Percentiles rank a stretch among this genome's conserved stretches.
phyloP scores from a whole-genome alignment of 805 yeast genomes.

The Vanderwaltozyma verrucispora region DNA sequence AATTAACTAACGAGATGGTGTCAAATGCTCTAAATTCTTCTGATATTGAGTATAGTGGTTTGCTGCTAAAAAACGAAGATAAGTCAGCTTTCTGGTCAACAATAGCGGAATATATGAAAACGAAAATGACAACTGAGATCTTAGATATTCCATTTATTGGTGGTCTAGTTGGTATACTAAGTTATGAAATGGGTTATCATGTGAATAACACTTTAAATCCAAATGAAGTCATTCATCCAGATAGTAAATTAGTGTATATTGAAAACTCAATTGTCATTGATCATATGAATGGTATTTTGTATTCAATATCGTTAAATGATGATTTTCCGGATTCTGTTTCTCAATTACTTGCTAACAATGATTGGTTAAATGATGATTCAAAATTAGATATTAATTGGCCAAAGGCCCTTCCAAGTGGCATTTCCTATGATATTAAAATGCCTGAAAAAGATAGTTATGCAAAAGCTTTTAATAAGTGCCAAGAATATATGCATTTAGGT shows the following conservation, averaged over 20 bases:
- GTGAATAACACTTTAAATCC: slow-evolving; percentile 29
- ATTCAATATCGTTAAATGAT: slow-evolving; percentile 40
- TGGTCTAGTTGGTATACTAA: slow-evolving; percentile 79
- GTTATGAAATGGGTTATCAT: slow-evolving; percentile 78
- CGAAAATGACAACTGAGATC: slow-evolving; percentile 6
- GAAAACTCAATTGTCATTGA: slow-evolving; percentile 54
- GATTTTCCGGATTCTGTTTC: slow-evolving; percentile 25
- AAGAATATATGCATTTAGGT: slow-evolving; percentile 58
- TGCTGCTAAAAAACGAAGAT: slow-evolving; percentile 12
- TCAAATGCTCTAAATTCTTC: background rate
- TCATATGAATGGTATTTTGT: slow-evolving; percentile 35
- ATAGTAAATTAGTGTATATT: slow-evolving; percentile 61
- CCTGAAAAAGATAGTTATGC: slow-evolving; percentile 50
- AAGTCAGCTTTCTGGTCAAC: slow-evolving; percentile 23
- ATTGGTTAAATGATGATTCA: background rate
- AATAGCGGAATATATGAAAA: slow-evolving; percentile 21
- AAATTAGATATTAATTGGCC: slow-evolving; percentile 9
- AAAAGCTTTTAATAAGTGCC: slow-evolving; percentile 50
- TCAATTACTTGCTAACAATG: background rate
- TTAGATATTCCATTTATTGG: slow-evolving; percentile 68
- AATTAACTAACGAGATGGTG: slow-evolving; percentile 5
- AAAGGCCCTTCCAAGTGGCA: slow-evolving; percentile 11
- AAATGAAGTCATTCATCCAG: slow-evolving; percentile 39
- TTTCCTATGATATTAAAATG: slow-evolving; percentile 26
- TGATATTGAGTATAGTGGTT: background rate